Evolutionary conservation across 371 early-diverging fungal species (phyloP), one percentile per base, ranked within the genome.

Genomic region (Mortierella sp.): DNA sequence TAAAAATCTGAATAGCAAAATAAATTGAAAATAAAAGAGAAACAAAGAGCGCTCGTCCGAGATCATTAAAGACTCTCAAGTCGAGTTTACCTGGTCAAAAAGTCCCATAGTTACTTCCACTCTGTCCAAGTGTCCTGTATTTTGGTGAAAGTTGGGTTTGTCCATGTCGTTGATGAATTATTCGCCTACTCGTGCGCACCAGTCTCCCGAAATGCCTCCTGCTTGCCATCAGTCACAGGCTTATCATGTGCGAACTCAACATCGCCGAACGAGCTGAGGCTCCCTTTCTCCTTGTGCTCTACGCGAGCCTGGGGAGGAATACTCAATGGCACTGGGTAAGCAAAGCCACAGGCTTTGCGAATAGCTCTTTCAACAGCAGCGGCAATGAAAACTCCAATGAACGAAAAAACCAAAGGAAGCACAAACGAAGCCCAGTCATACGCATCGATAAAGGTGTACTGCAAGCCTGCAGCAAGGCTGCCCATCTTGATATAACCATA

Each of bases 341-440:
- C 59, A 47, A 75, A 13, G 8, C 83, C 83, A 45, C 34, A 55
- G 17, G 84, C 23, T 63, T 83, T 83, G 47, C 84, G 84, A 37
- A 83, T 62, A 34, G 26, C 63, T 22, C 75, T 55, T 56, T 87
- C 88, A 13, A 78, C 57, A 1, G 23, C 72, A 17, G 74, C 73
- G 0, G 70, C 82, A 23, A 85, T 8, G 9, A 72, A 53, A 31
- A 85, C 74, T n/a, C 88, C 86, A 37, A 85, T 73, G 54, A 80
- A 55, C n/a, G 85, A 85, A 26, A 84, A 68, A 22, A 83, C 77
- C 28, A 82, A 28, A 4, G 84, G 86, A 35, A 83, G 65, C 15
- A 86, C 55, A 58, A 87, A 88, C 29, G 86, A 64, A 0, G 74
- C 83, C 83, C 84, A 86, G 61, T 83, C 83, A 68, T 88, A 88